A percentile compares a stretch with the other conserved stretches of the same genome.
phyloP scores from a whole-genome alignment of 208 protist species.

The Crithidia brevicula region DNA sequence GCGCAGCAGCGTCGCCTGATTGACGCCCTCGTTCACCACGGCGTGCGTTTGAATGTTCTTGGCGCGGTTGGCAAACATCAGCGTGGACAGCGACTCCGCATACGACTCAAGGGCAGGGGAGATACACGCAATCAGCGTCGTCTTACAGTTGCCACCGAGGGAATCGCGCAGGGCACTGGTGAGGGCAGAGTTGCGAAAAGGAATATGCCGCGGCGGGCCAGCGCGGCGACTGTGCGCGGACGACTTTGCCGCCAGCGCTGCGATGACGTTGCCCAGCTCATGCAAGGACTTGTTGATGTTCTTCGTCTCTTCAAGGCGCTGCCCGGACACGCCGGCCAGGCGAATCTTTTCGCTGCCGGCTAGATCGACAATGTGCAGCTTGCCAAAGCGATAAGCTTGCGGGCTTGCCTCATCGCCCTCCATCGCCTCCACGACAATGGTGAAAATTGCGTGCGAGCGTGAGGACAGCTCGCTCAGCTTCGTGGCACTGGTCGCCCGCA shows the following conservation, averaged over 20 bases:
- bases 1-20: slow-evolving; percentile 59
- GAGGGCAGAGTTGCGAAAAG: slow-evolving; percentile 96
- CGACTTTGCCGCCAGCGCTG: slow-evolving; percentile 80
- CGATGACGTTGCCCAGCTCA: slow-evolving; percentile 90
- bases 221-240: slow-evolving; percentile 54
- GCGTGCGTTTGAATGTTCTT: slow-evolving; percentile 65
- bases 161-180: slow-evolving; percentile 94
- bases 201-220: slow-evolving; percentile 77
- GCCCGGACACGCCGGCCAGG: slow-evolving; percentile 81
- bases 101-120: slow-evolving; percentile 73
- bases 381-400: slow-evolving; percentile 55
- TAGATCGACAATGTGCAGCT: slow-evolving; percentile 93
- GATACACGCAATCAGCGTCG: slow-evolving; percentile 89
- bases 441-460: slow-evolving; percentile 97
- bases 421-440: slow-evolving; percentile 65
- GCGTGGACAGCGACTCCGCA: slow-evolving; percentile 83
- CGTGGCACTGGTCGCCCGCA: slow-evolving; percentile 80
- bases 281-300: slow-evolving; percentile 94
- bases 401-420: slow-evolving; percentile 52
- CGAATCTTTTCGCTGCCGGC: slow-evolving; percentile 93
- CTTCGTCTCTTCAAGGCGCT: slow-evolving; percentile 81
- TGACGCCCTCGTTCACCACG: slow-evolving; percentile 77
- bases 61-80: slow-evolving; percentile 81
- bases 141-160: slow-evolving; percentile 96
- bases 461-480: slow-evolving; percentile 93